phyloP scores from a whole-genome alignment of 129 eudicot genomes.

The Helianthus tuberosus region DNA sequence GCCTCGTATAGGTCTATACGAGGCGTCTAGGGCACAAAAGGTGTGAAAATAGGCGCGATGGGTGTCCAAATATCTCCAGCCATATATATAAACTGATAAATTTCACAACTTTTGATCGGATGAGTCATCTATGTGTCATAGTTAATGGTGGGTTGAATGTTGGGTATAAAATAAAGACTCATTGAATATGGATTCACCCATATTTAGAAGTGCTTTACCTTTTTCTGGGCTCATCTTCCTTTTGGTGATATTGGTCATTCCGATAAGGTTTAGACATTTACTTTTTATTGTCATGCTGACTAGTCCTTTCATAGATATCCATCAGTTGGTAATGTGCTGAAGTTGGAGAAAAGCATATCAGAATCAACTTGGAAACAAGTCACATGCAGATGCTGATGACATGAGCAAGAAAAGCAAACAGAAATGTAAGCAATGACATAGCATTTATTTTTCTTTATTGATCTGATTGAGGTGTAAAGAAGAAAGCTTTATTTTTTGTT shows the following conservation, averaged over 20 bases:
- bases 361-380: conserved; percentile 20
- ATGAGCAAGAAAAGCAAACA: conserved; percentile 17
- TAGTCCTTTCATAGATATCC: neutral
- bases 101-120: conserved; percentile 23
- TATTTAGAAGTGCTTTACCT: neutral
- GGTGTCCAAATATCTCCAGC: no score
- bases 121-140: conserved; percentile 34
- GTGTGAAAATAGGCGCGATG: no score
- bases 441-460: neutral
- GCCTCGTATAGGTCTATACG: no score
- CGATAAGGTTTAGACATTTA: neutral
- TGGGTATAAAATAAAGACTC: conserved; percentile 15
- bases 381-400: conserved; percentile 9
- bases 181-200: neutral
- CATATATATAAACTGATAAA: conserved; percentile 31
- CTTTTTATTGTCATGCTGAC: conserved; percentile 17
- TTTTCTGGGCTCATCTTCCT: neutral
- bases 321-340: neutral
- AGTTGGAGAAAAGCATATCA: neutral
- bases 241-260: neutral
- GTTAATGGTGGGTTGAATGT: conserved; percentile 13
- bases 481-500: neutral
- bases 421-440: conserved; percentile 12
- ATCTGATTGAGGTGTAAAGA: conserved; percentile 32
- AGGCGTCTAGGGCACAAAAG: no score